Evolutionary conservation across 257 asterid genomes (phyloP).

Genomic region (Solanum virginianum): DNA sequence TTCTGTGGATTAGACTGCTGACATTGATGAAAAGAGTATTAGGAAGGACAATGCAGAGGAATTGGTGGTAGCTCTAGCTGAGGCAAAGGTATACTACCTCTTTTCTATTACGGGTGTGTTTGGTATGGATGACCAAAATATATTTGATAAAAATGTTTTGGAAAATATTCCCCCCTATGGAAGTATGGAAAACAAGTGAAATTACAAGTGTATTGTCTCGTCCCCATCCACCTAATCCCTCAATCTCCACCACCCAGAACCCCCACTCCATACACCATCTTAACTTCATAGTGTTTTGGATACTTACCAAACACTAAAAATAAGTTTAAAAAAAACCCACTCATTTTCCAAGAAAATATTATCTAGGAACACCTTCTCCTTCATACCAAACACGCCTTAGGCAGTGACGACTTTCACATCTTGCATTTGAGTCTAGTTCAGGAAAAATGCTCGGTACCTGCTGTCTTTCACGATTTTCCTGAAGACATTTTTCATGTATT

Average conservation of each 20-base stretch:
- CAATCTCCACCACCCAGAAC: no score
- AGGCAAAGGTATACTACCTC: conserved; percentile 57
- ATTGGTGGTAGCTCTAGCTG: conserved; percentile 74
- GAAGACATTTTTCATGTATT: background rate
- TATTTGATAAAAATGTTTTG: no score
- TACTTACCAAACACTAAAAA: background rate
- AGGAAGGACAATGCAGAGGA: conserved; percentile 71
- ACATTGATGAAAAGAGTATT: conserved; percentile 73
- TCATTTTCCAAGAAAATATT: background rate
- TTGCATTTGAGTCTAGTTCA: background rate
- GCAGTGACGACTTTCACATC: background rate
- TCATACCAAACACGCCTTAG: no score
- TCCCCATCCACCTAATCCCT: background rate
- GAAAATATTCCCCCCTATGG: background rate
- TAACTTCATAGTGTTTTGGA: background rate
- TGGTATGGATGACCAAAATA: no score
- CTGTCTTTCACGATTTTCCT: background rate
- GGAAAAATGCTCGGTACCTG: background rate
- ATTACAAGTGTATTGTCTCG: background rate
- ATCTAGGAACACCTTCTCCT: background rate
- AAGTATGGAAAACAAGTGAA: background rate
- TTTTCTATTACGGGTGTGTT: background rate
- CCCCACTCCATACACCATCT: background rate
- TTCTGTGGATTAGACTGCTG: conserved; percentile 46
- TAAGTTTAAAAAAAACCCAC: background rate